Conservation (phyloP, 305 asterid species). For the Rubia balearica region DNA sequence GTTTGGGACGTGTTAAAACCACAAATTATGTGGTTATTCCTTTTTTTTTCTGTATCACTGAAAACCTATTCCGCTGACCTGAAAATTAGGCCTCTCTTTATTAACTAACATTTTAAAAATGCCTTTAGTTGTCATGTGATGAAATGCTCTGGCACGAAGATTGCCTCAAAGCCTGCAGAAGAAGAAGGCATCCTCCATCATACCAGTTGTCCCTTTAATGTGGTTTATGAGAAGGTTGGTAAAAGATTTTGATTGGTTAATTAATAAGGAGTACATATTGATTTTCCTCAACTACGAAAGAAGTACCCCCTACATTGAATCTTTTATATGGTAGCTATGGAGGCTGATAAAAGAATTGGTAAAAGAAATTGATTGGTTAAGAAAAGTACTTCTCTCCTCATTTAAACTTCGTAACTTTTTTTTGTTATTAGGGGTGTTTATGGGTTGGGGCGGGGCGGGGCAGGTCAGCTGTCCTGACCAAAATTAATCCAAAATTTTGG, state of each 20-base stretch:
- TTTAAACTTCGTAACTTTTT: too few species aligned
- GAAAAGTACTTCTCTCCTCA: not conserved
- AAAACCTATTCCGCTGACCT: not conserved
- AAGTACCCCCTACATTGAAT: not conserved
- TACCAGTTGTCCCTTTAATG: not conserved
- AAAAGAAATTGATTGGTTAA: not conserved
- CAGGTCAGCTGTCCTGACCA: too few species aligned
- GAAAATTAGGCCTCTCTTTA: not conserved
- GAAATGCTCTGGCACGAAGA: not conserved
- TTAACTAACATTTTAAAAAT: not conserved
- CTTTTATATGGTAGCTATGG: not conserved
- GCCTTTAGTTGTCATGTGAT: not conserved
- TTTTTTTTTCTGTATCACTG: too few species aligned
- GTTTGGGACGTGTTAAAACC: too few species aligned
- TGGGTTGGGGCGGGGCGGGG: too few species aligned
- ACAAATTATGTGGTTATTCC: too few species aligned
- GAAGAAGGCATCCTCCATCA: not conserved
- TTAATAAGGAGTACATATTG: not conserved
- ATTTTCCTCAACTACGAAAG: not conserved
- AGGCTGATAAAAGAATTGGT: not conserved
- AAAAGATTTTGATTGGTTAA: not conserved
- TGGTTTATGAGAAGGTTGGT: conserved; percentile 1
- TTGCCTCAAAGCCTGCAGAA: not conserved
- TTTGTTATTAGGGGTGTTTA: too few species aligned
- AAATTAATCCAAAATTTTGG: too few species aligned